phyloP scores from a whole-genome alignment of 2,329 filamentous ascomycete species.

The Aspergillus calidoustus region DNA sequence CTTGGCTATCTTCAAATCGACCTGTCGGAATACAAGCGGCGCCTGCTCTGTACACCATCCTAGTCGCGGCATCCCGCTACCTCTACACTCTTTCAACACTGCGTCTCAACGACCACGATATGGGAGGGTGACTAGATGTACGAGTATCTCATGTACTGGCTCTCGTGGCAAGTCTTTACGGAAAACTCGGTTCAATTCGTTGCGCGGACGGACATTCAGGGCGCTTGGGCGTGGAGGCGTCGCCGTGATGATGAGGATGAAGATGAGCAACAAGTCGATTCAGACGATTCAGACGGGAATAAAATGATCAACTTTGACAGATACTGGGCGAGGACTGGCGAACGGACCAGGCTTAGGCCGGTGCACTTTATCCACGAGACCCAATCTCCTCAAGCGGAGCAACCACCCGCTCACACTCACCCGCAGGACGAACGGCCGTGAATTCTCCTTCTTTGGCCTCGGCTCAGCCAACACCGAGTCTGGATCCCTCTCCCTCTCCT shows the following conservation, averaged over 20 bases:
- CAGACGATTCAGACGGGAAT: no score
- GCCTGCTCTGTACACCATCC: slow-evolving; percentile 57
- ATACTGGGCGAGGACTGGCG: slow-evolving; percentile 48
- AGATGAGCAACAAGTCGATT: background rate
- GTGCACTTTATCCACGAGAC: slow-evolving; percentile 66
- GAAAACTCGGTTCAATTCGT: slow-evolving; percentile 65
- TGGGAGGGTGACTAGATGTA: slow-evolving; percentile 73
- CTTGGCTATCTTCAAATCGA: slow-evolving; percentile 65
- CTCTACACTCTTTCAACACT: slow-evolving; percentile 57
- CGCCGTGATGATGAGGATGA: slow-evolving; percentile 29
- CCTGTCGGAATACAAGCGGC: slow-evolving; percentile 65
- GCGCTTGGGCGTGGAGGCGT: slow-evolving; percentile 47
- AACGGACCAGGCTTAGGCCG: slow-evolving; percentile 40
- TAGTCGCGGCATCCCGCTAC: slow-evolving; percentile 60
- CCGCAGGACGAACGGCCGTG: slow-evolving; percentile 15
- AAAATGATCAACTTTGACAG: slow-evolving; percentile 44
- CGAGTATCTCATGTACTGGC: slow-evolving; percentile 73
- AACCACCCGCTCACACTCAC: slow-evolving; percentile 54
- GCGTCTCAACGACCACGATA: slow-evolving; percentile 70
- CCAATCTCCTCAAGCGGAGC: no score
- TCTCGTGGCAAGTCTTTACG: slow-evolving; percentile 66
- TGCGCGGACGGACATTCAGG: slow-evolving; percentile 60
- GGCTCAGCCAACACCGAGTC: background rate
- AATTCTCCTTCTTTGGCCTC: no score
- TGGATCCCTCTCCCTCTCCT: slow-evolving; percentile 41